Base-by-base conservation (phyloP, 441 rosid species). In the Gossypium trilobum region DNA sequence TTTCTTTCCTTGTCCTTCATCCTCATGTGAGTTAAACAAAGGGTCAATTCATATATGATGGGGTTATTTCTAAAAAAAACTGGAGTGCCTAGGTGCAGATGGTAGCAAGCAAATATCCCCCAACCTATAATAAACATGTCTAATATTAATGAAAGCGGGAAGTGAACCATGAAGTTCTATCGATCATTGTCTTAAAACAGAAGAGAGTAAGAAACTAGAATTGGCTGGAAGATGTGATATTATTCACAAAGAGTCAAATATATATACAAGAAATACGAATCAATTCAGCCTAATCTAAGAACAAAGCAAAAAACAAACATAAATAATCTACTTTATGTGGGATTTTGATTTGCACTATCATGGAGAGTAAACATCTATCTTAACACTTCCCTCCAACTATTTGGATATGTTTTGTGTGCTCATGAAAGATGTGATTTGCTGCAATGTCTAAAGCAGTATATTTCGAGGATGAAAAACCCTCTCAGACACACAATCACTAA, bases 61-160 rank as follows among this genome's bases (percentile, higher is more conserved):
- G 23, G 14, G 20, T 69, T 51, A 22, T 16, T 54, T 69, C 42
- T 52, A 31, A 6, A 31, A 17, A 29, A 52, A 29, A 22, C 46
- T 39, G 33, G 27, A 63, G 29, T 39, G 27, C 52, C 52, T 63
- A 19, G 3, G 20, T 67, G 13, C 46, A 39, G 46, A 39, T 9
- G 46, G 11, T 13, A 10, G 36, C 20, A 67, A 67, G 58, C 5
- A 36, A 44, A 72, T 0, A 58, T 39, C 29, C 22, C 1, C 33
- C 16, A 22, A 44, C 74, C 73, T 33, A 74, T 7, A 17, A 71
- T 4, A 50, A n/a, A 54, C 72, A 25, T 31, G 67, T 51, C 80
- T 85, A 94, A 81, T 85, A 92, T 75, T 87, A 73, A 92, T 89
- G 19, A 92, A 90, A 70, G 90, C 87, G 14, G 97, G 97, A 54